Evolutionary conservation across 495 filamentous ascomycete genomes (phyloP).

Genomic region (Tetracladium marchalianum): DNA sequence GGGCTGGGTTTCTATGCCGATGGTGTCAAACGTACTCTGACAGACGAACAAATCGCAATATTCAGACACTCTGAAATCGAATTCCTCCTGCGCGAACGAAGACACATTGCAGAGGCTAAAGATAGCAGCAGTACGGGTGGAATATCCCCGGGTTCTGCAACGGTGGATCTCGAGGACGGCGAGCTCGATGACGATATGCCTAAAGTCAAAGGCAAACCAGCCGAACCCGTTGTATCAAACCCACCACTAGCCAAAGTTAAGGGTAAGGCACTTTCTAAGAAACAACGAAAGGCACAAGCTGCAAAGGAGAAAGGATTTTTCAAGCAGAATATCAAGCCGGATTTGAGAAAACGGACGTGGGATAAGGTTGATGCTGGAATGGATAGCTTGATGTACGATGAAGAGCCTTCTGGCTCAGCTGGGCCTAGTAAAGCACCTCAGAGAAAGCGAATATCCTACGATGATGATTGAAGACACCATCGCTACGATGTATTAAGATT

Average conservation of each 20-base stretch:
- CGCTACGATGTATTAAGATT: not conserved
- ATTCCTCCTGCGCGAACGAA: slow-evolving; percentile 45
- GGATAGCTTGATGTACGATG: slow-evolving; percentile 42
- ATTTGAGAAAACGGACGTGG: slow-evolving; percentile 49
- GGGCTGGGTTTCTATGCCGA: slow-evolving; percentile 82
- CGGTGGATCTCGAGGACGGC: slow-evolving; percentile 20
- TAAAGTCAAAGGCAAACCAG: slow-evolving; percentile 21
- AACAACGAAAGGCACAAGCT: slow-evolving; percentile 23
- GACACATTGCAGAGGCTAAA: slow-evolving; percentile 14
- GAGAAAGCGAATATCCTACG: slow-evolving; percentile 37
- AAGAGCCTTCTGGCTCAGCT: slow-evolving; percentile 20
- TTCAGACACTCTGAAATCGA: slow-evolving; percentile 88
- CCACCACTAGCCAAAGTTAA: slow-evolving; percentile 23
- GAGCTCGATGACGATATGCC: slow-evolving; percentile 8
- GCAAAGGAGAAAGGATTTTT: slow-evolving; percentile 16
- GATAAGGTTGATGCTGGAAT: slow-evolving; percentile 43
- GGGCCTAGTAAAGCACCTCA: slow-evolving; percentile 22
- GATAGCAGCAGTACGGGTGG: not conserved
- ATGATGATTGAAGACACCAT: slow-evolving; percentile 25
- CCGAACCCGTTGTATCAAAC: not conserved
- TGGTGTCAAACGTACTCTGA: slow-evolving; percentile 82
- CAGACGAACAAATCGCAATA: slow-evolving; percentile 82
- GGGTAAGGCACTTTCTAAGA: slow-evolving; percentile 23
- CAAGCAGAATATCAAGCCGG: slow-evolving; percentile 31
- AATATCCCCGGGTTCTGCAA: slow-evolving; percentile 1